phyloP scores from a whole-genome alignment of 371 early-diverging fungal species.

The Blakeslea trispora region DNA sequence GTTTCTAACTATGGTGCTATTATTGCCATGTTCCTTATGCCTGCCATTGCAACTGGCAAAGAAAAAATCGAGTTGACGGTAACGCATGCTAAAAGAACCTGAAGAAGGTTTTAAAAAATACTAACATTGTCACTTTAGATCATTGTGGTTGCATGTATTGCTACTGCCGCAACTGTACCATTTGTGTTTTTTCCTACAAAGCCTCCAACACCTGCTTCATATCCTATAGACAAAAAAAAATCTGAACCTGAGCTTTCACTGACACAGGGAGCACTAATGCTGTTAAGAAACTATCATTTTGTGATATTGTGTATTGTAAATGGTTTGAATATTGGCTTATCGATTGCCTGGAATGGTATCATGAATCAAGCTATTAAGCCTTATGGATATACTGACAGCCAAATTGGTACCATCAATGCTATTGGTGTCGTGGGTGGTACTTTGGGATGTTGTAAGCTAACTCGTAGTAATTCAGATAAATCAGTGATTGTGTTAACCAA shows the following conservation, averaged over 20 bases:
- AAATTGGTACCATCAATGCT: constrained; percentile 62
- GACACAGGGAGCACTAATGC: constrained; percentile 44
- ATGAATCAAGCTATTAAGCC: constrained; percentile 63
- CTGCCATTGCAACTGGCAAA: constrained; percentile 48
- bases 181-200: constrained; percentile 49
- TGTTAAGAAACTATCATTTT: constrained; percentile 57
- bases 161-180: constrained; percentile 47
- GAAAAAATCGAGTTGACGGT: constrained; percentile 41
- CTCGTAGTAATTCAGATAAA: neutral
- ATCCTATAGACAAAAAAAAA: neutral
- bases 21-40: constrained; percentile 52
- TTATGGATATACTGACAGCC: constrained; percentile 62
- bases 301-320: constrained; percentile 56
- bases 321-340: constrained; percentile 63
- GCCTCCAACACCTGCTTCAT: constrained; percentile 53
- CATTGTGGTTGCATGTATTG: constrained; percentile 50
- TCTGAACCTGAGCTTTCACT: constrained; percentile 27
- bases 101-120: neutral
- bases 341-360: constrained; percentile 64
- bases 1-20: constrained; percentile 50
- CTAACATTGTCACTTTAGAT: constrained; percentile 28
- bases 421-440: constrained; percentile 58
- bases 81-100: constrained; percentile 4
- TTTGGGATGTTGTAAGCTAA: constrained; percentile 49
- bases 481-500: no score